Conservation (phyloP, 441 rosid genomes). For the Pelargonium citronellum region DNA sequence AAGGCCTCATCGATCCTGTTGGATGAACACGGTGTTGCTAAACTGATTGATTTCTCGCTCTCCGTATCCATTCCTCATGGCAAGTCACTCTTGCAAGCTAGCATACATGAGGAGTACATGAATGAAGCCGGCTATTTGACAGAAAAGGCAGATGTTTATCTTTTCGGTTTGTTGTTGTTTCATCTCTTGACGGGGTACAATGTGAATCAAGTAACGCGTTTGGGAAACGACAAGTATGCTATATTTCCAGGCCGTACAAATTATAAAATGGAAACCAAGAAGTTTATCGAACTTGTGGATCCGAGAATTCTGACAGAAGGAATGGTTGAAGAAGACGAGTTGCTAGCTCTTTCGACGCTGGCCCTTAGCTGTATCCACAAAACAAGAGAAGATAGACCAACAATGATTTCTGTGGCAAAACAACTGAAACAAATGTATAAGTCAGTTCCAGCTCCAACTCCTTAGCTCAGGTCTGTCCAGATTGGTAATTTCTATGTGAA, state of each 20-base stretch:
- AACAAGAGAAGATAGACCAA: conserved; percentile 12
- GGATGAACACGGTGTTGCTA: conserved; percentile 25
- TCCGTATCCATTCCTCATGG: conserved; percentile 32
- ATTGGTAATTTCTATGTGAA: too few species aligned
- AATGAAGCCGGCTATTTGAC: conserved; percentile 17
- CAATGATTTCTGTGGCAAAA: conserved; percentile 20
- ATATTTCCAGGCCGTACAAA: background rate
- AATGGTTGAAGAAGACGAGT: background rate
- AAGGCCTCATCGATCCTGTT: conserved; percentile 20
- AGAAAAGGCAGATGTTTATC: conserved; percentile 38
- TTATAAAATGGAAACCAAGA: background rate
- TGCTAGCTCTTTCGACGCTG: background rate
- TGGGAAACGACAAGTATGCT: background rate
- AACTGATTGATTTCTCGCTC: conserved; percentile 31
- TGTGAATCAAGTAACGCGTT: background rate
- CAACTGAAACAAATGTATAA: conserved; percentile 15
- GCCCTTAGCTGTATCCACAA: conserved; percentile 1
- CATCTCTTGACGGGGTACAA: conserved; percentile 29
- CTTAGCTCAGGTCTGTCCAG: too few species aligned
- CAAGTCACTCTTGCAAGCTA: conserved; percentile 19
- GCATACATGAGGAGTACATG: conserved; percentile 7
- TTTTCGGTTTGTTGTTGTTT: conserved; percentile 33
- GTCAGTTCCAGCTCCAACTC: background rate
- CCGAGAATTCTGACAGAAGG: background rate
- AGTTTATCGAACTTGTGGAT: conserved; percentile 10